phyloP scores from a whole-genome alignment of 2,329 filamentous ascomycete genomes.

The Exophiala aquamarina region DNA sequence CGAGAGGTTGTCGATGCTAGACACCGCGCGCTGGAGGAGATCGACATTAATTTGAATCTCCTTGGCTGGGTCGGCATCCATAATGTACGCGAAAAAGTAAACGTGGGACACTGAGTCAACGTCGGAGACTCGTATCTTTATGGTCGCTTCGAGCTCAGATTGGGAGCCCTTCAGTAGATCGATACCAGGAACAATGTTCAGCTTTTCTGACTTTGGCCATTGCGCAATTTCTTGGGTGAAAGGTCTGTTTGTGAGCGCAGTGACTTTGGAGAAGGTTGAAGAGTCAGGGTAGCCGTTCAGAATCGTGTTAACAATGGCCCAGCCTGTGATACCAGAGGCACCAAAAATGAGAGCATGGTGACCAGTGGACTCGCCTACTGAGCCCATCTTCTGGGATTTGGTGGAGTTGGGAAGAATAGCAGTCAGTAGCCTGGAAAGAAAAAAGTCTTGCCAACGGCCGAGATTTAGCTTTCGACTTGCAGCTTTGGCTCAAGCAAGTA shows the following conservation, averaged over 20 bases:
- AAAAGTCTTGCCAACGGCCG: too few relatives aligned
- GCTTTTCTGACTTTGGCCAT: slow-evolving; percentile 36
- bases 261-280: slow-evolving; percentile 37
- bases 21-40: slow-evolving; percentile 40
- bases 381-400: too few relatives aligned
- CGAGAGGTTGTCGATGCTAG: slow-evolving; percentile 32
- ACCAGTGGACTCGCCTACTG: too few relatives aligned
- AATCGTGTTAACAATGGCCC: slow-evolving; percentile 44
- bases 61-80: slow-evolving; percentile 12
- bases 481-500: too few relatives aligned
- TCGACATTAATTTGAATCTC: slow-evolving; percentile 34
- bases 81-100: slow-evolving; percentile 32
- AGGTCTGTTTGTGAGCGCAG: slow-evolving; percentile 42
- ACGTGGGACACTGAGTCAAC: slow-evolving; percentile 41
- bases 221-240: slow-evolving; percentile 34
- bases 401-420: too few relatives aligned
- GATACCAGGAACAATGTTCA: slow-evolving; percentile 41
- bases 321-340: slow-evolving; percentile 44
- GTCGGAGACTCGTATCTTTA: slow-evolving; percentile 33
- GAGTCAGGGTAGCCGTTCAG: slow-evolving; percentile 36
- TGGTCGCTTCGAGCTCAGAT: slow-evolving; percentile 17
- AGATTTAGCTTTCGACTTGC: too few relatives aligned
- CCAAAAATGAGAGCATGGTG: slow-evolving; percentile 42
- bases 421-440: too few relatives aligned
- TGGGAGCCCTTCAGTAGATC: slow-evolving; percentile 31